These are phyloP conservation scores for Coemansia sp. DNA, from an alignment of 192 early-diverging fungal genomes.

Conservation along the genomic window DNA sequence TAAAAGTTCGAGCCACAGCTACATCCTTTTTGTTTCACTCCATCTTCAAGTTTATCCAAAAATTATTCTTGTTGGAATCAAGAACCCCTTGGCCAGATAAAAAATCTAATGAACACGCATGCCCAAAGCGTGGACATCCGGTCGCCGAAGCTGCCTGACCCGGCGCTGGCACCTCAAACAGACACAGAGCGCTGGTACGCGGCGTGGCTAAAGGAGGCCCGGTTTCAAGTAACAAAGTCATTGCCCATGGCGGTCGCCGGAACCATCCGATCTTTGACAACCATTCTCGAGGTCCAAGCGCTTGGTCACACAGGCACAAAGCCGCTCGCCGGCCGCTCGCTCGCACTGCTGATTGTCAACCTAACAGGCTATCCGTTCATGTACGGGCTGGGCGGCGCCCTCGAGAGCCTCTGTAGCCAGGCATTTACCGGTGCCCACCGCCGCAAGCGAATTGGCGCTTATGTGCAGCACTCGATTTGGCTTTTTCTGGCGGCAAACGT, in stretches of 20 bases:
- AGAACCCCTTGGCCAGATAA: neutral
- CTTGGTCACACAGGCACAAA: slow-evolving; percentile 62
- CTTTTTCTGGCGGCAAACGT: slow-evolving; percentile 54
- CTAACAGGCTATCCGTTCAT: slow-evolving; percentile 75
- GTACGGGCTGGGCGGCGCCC: slow-evolving; percentile 68
- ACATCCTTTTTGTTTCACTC: too few species aligned
- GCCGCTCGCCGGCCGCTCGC: slow-evolving; percentile 65
- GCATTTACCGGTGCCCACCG: slow-evolving; percentile 64
- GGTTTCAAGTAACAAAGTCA: slow-evolving; percentile 30
- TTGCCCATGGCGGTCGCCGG: slow-evolving; percentile 63
- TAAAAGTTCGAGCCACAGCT: neutral
- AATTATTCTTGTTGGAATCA: too few species aligned
- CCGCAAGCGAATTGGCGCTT: slow-evolving; percentile 60
- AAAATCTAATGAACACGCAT: neutral
- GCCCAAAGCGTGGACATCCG: neutral
- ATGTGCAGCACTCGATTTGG: slow-evolving; percentile 80
- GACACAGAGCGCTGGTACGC: neutral
- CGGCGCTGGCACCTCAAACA: neutral
- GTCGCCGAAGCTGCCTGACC: neutral
- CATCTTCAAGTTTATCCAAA: too few species aligned
- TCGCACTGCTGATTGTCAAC: slow-evolving; percentile 70
- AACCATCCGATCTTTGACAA: slow-evolving; percentile 60
- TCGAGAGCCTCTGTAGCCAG: slow-evolving; percentile 78
- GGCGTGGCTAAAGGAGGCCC: slow-evolving; percentile 29
- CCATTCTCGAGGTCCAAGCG: slow-evolving; percentile 62